These are phyloP conservation scores for Dunaliella primolecta DNA, from an alignment of 139 green algal genomes.

Conservation along the genomic window DNA sequence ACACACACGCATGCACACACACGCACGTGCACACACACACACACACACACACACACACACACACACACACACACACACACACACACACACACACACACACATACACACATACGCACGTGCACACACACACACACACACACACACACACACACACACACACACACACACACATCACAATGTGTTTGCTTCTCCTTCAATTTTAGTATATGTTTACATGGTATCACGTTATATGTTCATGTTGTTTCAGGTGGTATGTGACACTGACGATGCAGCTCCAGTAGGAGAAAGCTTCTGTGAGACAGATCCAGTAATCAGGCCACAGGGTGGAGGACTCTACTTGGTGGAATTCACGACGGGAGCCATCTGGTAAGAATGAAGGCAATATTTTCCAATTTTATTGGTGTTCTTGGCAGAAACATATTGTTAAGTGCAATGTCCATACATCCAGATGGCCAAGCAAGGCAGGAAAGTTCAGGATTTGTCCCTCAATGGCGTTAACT, in stretches of 20 bases:
- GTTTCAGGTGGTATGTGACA: not conserved
- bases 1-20: not conserved
- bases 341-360: not conserved
- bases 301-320: not conserved
- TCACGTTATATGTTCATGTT: too few relatives aligned
- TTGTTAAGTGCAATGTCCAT: not conserved
- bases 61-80: too few relatives aligned
- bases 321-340: not conserved
- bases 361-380: not conserved
- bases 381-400: not conserved
- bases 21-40: too few relatives aligned
- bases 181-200: too few relatives aligned
- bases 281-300: not conserved
- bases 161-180: too few relatives aligned
- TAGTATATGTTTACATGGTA: too few relatives aligned
- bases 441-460: not conserved
- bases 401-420: not conserved
- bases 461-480: not conserved
- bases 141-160: too few relatives aligned
- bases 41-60: too few relatives aligned
- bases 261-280: not conserved
- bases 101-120: too few relatives aligned
- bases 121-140: too few relatives aligned
- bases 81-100: too few relatives aligned
- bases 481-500: not conserved